Conservation (phyloP, 78 protist genomes). For the Tieghemostelium lacteum region DNA sequence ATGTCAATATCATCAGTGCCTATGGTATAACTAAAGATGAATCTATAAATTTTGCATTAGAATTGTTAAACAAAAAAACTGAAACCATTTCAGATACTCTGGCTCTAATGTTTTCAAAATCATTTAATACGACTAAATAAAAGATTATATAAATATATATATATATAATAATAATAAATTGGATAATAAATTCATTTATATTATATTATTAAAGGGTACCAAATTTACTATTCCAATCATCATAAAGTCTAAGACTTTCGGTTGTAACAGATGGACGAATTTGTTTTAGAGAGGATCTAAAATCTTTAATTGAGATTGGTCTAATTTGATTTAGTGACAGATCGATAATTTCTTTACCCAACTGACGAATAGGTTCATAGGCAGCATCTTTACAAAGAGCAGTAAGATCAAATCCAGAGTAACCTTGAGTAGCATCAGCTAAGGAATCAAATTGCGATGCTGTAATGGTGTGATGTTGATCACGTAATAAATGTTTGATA, state of each 20-base stretch:
- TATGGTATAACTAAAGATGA: constrained; percentile 14
- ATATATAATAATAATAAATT: neutral
- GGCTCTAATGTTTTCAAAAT: constrained; percentile 1
- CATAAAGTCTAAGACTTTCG: constrained; percentile 45
- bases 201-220: constrained; percentile 45
- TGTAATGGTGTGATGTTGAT: constrained; percentile 41
- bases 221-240: constrained; percentile 73
- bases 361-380: constrained; percentile 89
- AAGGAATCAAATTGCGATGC: constrained; percentile 6
- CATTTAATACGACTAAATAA: neutral
- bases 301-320: constrained; percentile 49
- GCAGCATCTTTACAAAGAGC: constrained; percentile 92
- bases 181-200: too few relatives aligned
- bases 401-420: constrained; percentile 87
- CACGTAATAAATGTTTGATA: constrained; percentile 18
- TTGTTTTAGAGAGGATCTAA: constrained; percentile 33
- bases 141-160: neutral
- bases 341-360: constrained; percentile 55
- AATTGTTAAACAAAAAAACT: neutral
- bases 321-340: constrained; percentile 16
- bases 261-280: constrained; percentile 71
- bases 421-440: constrained; percentile 74
- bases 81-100: neutral
- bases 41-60: constrained; percentile 7
- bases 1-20: neutral